These are phyloP conservation scores for Chaetoscypha palmicola DNA, from an alignment of 2,329 filamentous ascomycete genomes.

Conservation along the genomic window DNA sequence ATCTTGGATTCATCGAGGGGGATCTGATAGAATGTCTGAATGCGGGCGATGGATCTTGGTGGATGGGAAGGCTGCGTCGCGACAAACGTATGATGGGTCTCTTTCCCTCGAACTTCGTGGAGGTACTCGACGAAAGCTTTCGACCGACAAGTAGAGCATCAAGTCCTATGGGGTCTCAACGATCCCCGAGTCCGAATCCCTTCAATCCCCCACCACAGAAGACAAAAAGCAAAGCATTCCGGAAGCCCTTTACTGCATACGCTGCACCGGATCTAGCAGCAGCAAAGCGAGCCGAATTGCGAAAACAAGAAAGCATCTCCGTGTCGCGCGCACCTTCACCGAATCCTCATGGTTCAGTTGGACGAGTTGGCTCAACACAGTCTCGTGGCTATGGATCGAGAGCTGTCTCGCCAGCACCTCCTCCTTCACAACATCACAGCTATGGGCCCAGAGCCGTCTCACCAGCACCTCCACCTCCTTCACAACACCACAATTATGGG, in stretches of 20 bases:
- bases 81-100: conserved; percentile 86
- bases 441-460: conserved; percentile 34
- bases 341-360: conserved; percentile 15
- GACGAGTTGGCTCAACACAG: conserved; percentile 27
- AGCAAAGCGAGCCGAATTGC: conserved; percentile 40
- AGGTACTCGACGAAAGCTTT: conserved; percentile 79
- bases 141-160: conserved; percentile 61
- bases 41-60: conserved; percentile 96
- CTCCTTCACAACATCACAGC: conserved; percentile 22
- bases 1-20: conserved; percentile 94
- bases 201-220: conserved; percentile 29
- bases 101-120: conserved; percentile 96
- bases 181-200: conserved; percentile 29
- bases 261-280: conserved; percentile 57
- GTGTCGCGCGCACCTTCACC: conserved; percentile 24
- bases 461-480: conserved; percentile 32
- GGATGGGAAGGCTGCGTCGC: conserved; percentile 85
- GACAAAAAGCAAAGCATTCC: conserved; percentile 50
- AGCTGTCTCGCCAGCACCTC: conserved; percentile 35
- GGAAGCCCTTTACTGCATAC: conserved; percentile 62
- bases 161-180: conserved; percentile 41
- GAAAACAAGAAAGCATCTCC: conserved; percentile 26
- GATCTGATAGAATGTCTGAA: conserved; percentile 98
- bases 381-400: conserved; percentile 27
- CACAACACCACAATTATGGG: conserved; percentile 29